phyloP scores from a whole-genome alignment of 73 alveolate genomes.

The Symbiodinium natans region DNA sequence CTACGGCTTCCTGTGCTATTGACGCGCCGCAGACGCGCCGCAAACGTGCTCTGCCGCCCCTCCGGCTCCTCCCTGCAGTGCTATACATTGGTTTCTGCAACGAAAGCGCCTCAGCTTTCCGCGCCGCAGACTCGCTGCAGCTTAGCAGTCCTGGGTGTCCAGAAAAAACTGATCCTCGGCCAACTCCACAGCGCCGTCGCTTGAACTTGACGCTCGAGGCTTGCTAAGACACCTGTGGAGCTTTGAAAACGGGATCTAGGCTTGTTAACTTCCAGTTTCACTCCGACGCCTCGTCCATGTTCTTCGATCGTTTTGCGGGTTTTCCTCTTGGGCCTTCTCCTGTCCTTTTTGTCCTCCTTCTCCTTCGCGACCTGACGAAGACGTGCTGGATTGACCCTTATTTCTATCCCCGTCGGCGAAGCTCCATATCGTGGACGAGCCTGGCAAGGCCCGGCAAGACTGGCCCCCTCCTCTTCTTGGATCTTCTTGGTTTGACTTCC shows the following conservation, averaged over 20 bases:
- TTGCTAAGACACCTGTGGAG: neutral
- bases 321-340: neutral
- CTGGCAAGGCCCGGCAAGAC: neutral
- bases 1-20: no score
- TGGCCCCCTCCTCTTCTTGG: neutral
- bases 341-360: neutral
- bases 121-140: no score
- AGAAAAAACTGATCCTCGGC: neutral
- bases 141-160: neutral
- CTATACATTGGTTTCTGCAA: no score
- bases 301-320: no score
- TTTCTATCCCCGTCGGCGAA: neutral
- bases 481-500: neutral
- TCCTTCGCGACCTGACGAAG: neutral
- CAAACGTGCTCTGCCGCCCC: no score
- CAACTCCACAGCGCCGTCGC: neutral
- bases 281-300: neutral
- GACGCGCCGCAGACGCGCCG: no score
- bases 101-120: no score
- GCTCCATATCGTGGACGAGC: neutral
- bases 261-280: neutral
- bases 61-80: no score
- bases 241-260: neutral
- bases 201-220: neutral
- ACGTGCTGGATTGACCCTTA: neutral